These are phyloP conservation scores for Aspergillus sp. DNA, from an alignment of 2,329 filamentous ascomycete species.

Conservation along the genomic window DNA sequence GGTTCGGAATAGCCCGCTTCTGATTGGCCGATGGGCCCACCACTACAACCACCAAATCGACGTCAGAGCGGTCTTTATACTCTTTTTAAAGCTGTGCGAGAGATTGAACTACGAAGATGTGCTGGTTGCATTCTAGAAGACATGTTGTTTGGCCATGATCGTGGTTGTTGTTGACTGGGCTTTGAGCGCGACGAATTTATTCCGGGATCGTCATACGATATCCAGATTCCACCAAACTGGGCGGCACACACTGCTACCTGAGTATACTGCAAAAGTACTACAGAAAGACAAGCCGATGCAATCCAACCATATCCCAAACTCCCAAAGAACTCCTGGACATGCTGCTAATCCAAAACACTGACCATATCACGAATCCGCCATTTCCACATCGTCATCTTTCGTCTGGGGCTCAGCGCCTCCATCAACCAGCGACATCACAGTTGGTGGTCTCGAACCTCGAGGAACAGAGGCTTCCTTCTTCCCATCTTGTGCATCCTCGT, in stretches of 20 bases:
- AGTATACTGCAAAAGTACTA: background rate
- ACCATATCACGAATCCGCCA: slow-evolving; percentile 51
- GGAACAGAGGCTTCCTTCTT: slow-evolving; percentile 24
- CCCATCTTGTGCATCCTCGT: slow-evolving; percentile 29
- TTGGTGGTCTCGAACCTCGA: slow-evolving; percentile 39
- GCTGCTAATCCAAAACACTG: background rate
- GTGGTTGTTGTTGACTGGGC: background rate
- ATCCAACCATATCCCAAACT: slow-evolving; percentile 18
- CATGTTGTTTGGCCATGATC: background rate
- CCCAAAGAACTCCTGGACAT: slow-evolving; percentile 10
- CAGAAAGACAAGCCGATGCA: slow-evolving; percentile 8
- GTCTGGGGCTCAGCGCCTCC: slow-evolving; percentile 53
- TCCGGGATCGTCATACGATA: slow-evolving; percentile 14
- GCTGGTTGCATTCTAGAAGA: background rate
- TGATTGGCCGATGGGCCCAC: slow-evolving; percentile 42
- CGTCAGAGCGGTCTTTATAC: slow-evolving; percentile 5
- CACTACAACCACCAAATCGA: slow-evolving; percentile 10
- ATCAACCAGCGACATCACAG: slow-evolving; percentile 59
- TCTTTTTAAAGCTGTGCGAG: background rate
- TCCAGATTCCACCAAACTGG: slow-evolving; percentile 8
- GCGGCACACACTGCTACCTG: background rate
- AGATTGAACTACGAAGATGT: background rate
- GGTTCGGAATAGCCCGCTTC: slow-evolving; percentile 46
- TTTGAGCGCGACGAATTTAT: background rate
- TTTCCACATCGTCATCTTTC: slow-evolving; percentile 56